Percentiles rank a stretch among this genome's conserved stretches.
These are phyloP conservation scores for Rubroboletus satanas DNA, from an alignment of 768 basidiomycete genomes.

Conservation along the genomic window DNA sequence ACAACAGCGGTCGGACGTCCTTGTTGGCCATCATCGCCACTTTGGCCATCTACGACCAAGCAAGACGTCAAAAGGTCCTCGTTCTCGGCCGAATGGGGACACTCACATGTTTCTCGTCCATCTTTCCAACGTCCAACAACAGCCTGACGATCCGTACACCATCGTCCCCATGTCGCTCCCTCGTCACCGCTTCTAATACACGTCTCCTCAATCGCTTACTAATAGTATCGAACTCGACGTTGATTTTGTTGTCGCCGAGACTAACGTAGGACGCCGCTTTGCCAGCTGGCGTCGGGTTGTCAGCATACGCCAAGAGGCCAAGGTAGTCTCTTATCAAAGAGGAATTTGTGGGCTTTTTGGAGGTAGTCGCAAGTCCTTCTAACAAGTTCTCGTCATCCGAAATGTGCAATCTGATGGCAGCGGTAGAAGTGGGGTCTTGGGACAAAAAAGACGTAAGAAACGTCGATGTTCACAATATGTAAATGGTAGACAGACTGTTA, in stretches of 20 bases:
- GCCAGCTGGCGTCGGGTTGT: slow-evolving; percentile 76
- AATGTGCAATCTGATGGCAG: slow-evolving; percentile 60
- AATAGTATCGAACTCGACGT: slow-evolving; percentile 77
- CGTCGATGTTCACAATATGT: neutral
- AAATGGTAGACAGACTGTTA: slow-evolving; percentile 1
- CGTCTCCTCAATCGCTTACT: slow-evolving; percentile 61
- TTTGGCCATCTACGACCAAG: slow-evolving; percentile 75
- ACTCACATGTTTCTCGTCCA: slow-evolving; percentile 89
- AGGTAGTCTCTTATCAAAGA: slow-evolving; percentile 74
- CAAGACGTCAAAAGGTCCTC: neutral
- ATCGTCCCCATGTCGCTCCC: slow-evolving; percentile 79
- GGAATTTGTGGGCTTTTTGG: slow-evolving; percentile 51
- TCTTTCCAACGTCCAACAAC: slow-evolving; percentile 78
- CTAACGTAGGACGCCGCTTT: slow-evolving; percentile 70
- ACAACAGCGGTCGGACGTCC: slow-evolving; percentile 77
- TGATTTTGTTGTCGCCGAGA: slow-evolving; percentile 64
- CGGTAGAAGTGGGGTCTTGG: slow-evolving; percentile 62
- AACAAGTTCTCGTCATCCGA: slow-evolving; percentile 59
- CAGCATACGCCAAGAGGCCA: slow-evolving; percentile 73
- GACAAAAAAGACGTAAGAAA: neutral
- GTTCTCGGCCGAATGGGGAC: neutral
- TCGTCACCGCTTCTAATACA: slow-evolving; percentile 72
- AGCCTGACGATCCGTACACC: slow-evolving; percentile 81
- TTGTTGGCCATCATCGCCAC: slow-evolving; percentile 89
- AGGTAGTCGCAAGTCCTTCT: slow-evolving; percentile 55